Base-by-base conservation (phyloP, 2,329 filamentous ascomycete species). In the Penicillium thymicola region DNA sequence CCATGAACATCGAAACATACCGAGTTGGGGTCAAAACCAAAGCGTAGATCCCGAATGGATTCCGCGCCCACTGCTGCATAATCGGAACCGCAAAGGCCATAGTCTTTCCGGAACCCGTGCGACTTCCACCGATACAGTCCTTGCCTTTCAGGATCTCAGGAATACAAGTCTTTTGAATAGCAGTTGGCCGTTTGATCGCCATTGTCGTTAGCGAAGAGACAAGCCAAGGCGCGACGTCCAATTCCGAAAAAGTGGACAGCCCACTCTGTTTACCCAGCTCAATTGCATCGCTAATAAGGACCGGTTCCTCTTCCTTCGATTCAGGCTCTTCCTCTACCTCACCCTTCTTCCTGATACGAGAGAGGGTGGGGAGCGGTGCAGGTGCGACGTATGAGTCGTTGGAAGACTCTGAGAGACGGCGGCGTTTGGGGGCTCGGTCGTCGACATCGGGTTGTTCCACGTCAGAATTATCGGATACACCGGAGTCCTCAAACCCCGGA, bases 71-170 rank as follows among this genome's bases (percentile, higher is more conserved):
- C 74, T 88, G 89, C 72, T 97, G 93, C 61, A 99, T 78, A 58
- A 99, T 96, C 0, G 94, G 94, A 10, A 92, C 91, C 1, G 93
- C 90, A 74, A 99, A 99, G 1, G 94, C 92, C 42, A 97, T 87
- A 4, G 94, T 99, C 79, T 99, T 99, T 76, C 94, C 94, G 13
- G 93, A 97, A 79, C 94, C 94, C 0, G 94, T 99, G 60, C 92
- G 84, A 70, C 90, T 96, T 37, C 92, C 92, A 70, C 94, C 94
- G 66, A 99, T 97, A 71, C 92, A 97, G 76, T 99, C 92, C 66
- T 89, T 84, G 6, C 94, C 94, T 65, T 90, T 88, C 34, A 99
- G 74, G 58, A 97, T 97, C 71, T 94, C 89, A 1, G 93, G 92
- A 68, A 99, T 97, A 71, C 90, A 96, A 51, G 86, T 88, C 68